phyloP scores from a whole-genome alignment of 2,329 filamentous ascomycete species.

The Rachicladosporium sp. region DNA sequence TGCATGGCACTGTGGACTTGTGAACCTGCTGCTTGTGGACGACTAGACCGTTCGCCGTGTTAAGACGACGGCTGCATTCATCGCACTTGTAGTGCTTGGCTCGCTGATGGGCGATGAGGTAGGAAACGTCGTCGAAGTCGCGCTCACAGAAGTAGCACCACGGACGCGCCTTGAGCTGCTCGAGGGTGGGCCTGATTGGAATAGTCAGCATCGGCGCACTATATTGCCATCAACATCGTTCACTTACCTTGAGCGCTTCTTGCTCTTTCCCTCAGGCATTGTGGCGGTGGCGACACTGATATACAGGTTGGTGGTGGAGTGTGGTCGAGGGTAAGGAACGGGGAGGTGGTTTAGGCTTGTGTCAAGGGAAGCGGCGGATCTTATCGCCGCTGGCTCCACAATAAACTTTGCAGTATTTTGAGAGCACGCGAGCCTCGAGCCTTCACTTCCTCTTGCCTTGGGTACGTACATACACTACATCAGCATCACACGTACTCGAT shows the following conservation, averaged over 20 bases:
- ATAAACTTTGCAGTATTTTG: no score
- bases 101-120: conserved; percentile 92
- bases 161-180: conserved; percentile 74
- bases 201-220: no score
- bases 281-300: no score
- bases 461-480: conserved; percentile 27
- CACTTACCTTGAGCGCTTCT: no score
- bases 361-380: no score
- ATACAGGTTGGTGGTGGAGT: no score
- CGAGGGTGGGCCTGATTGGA: conserved; percentile 68
- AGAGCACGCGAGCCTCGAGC: background rate
- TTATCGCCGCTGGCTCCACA: no score
- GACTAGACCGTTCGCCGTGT: conserved; percentile 87
- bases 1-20: conserved; percentile 75
- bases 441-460: conserved; percentile 26
- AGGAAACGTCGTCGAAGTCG: conserved; percentile 94
- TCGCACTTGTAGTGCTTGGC: conserved; percentile 99
- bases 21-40: conserved; percentile 99
- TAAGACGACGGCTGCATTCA: conserved; percentile 72
- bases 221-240: no score
- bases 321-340: no score
- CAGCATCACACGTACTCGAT: background rate
- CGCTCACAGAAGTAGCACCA: conserved; percentile 99
- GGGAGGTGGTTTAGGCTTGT: no score
- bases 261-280: no score